Percentiles rank a stretch among this genome's conserved stretches.
phyloP scores from a whole-genome alignment of 1,284 basidiomycete species.

The Trichosporon inkin region DNA sequence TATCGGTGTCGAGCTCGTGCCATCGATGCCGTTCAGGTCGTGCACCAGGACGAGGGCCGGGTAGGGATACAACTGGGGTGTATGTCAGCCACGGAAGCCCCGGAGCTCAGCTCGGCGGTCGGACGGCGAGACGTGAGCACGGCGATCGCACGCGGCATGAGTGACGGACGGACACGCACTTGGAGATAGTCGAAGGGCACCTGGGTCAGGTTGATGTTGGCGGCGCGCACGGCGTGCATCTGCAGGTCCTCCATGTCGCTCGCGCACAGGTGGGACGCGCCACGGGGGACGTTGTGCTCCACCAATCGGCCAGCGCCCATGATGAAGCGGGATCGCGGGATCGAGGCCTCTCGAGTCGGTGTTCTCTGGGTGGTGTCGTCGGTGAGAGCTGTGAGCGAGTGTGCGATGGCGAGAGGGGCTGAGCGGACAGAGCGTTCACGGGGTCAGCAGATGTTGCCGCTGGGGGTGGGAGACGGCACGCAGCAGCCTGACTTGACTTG shows the following conservation, averaged over 20 bases:
- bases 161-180: not conserved
- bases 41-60: not conserved
- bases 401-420: not conserved
- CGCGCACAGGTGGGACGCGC: not conserved
- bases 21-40: not conserved
- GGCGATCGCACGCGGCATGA: too few relatives aligned
- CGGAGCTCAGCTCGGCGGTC: too few relatives aligned
- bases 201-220: not conserved
- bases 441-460: too few relatives aligned
- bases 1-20: not conserved
- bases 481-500: too few relatives aligned
- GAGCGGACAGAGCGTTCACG: too few relatives aligned
- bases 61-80: not conserved
- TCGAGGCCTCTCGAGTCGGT: too few relatives aligned
- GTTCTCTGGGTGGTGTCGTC: not conserved
- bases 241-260: not conserved
- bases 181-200: constrained; percentile 1
- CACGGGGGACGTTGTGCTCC: not conserved
- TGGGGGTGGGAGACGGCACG: too few relatives aligned
- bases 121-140: too few relatives aligned
- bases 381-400: not conserved
- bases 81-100: not conserved
- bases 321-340: too few relatives aligned
- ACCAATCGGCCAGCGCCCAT: not conserved
- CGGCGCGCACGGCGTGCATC: not conserved